Conservation (phyloP, 768 basidiomycete genomes). For the Tylopilus plumbeoviolaceoides region DNA sequence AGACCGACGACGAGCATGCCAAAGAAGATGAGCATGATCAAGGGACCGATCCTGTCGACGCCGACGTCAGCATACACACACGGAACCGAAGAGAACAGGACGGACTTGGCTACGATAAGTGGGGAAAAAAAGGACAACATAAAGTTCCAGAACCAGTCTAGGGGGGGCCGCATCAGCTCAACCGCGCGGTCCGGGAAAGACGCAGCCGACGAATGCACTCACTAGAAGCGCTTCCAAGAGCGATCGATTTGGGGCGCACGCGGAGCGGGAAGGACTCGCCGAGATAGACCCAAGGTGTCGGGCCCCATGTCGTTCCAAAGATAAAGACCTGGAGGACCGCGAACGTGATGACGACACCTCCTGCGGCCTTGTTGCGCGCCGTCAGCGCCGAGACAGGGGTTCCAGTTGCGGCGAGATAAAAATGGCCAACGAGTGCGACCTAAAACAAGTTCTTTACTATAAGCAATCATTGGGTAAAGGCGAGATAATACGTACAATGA, state of each 20-base stretch:
- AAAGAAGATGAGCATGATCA: conserved; percentile 75
- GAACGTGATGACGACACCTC: conserved; percentile 67
- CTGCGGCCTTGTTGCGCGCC: conserved; percentile 53
- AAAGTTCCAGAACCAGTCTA: conserved; percentile 74
- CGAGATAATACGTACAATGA: conserved; percentile 44
- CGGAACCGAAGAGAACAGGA: conserved; percentile 4
- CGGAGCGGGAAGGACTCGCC: conserved; percentile 81
- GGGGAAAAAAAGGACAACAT: conserved; percentile 68
- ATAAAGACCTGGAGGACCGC: conserved; percentile 74
- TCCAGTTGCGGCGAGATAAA: conserved; percentile 50
- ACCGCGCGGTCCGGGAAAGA: neutral
- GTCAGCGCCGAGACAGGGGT: conserved; percentile 49
- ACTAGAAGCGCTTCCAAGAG: conserved; percentile 63
- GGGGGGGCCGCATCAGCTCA: conserved; percentile 4
- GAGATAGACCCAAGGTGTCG: conserved; percentile 72
- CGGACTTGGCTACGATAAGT: conserved; percentile 53
- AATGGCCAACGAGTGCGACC: conserved; percentile 73
- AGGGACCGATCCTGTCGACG: conserved; percentile 54
- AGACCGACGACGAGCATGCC: conserved; percentile 68
- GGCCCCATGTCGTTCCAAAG: conserved; percentile 71
- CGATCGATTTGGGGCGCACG: conserved; percentile 73
- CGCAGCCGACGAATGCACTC: neutral
- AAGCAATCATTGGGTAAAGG: neutral
- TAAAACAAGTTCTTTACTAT: conserved; percentile 16
- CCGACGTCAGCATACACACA: no score